A percentile compares a stretch with the other conserved stretches of the same genome.
phyloP scores from a whole-genome alignment of 495 filamentous ascomycete genomes.

The Paragyromitra xinjiangensis region DNA sequence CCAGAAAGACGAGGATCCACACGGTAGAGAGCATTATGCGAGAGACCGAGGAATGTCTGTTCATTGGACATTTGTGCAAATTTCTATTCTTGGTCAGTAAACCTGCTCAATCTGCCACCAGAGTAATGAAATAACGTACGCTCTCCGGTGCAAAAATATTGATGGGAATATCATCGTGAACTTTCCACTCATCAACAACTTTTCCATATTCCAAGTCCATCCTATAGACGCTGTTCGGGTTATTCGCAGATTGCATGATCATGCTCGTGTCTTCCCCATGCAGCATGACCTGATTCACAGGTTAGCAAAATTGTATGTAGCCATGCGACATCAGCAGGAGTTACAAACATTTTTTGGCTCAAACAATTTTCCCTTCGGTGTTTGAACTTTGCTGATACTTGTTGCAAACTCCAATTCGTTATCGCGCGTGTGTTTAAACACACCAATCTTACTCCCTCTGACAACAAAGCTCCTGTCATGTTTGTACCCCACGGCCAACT shows the following conservation, averaged over 20 bases:
- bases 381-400: conserved; percentile 94
- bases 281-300: conserved; percentile 74
- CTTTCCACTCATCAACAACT: conserved; percentile 99
- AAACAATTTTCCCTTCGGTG: conserved; percentile 85
- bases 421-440: conserved; percentile 94
- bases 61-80: conserved; percentile 97
- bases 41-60: conserved; percentile 92
- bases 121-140: conserved; percentile 60
- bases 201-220: conserved; percentile 99
- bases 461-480: conserved; percentile 97
- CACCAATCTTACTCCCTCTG: conserved; percentile 94
- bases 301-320: conserved; percentile 16
- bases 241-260: conserved; percentile 83
- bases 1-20: conserved; percentile 91
- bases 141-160: conserved; percentile 90
- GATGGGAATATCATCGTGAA: conserved; percentile 97
- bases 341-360: conserved; percentile 79
- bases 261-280: conserved; percentile 91
- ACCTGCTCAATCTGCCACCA: background rate
- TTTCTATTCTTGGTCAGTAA: conserved; percentile 66
- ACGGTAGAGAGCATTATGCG: conserved; percentile 89
- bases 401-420: conserved; percentile 97
- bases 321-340: background rate
- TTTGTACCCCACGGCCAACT: conserved; percentile 97
- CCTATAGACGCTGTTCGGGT: conserved; percentile 92